Base-by-base conservation (phyloP, 192 early-diverging fungal species). In the Chytriomyces hyalinus region DNA sequence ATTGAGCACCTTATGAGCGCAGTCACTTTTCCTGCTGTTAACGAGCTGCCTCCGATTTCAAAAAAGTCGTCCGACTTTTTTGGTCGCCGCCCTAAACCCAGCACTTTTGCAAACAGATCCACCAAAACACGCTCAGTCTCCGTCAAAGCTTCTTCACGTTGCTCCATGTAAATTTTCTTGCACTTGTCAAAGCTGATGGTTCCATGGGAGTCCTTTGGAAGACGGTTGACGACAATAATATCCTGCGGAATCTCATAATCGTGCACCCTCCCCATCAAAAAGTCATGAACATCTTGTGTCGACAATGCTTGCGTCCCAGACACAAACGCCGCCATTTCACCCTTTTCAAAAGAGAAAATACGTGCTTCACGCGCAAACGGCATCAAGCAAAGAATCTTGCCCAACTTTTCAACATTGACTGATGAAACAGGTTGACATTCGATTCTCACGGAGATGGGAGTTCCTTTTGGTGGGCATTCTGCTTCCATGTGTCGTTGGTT, bases 41-140 rank as follows among this genome's bases (percentile, higher is more conserved):
- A 62, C 24, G 82, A 75, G 61, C 24, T 77, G 20, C 85, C 85
- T 45, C 85, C 85, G 13, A 76, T 48, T 57, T 83, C 79, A 73
- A 86, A 86, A 73, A 86, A 86, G 67, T 86, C 85, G 22, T 77
- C 67, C 15, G 61, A 75, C 36, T 67, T 79, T 57, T 78, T 64
- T 3, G 48, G 45, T 43, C 9, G 4, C 36, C 45, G 8, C 17
- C 15, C 51, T 24, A 80, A 73, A 26, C 71, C 80, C 22, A 86
- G 78, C 17, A 84, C 80, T 11, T 63, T 73, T 44, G 65, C 67
- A 66, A 82, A 82, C 28, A 81, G 64, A n/a, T 63, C 59, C 13
- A 78, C 51, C 17, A 86, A 70, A 20, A 46, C 48, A 6, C 11
- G 9, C 49, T 75, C 73, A 3, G 44, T 24, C 9, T 11, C 48